These are phyloP conservation scores for Colletotrichum noveboracense DNA, from an alignment of 2,329 filamentous ascomycete species.

Conservation along the genomic window DNA sequence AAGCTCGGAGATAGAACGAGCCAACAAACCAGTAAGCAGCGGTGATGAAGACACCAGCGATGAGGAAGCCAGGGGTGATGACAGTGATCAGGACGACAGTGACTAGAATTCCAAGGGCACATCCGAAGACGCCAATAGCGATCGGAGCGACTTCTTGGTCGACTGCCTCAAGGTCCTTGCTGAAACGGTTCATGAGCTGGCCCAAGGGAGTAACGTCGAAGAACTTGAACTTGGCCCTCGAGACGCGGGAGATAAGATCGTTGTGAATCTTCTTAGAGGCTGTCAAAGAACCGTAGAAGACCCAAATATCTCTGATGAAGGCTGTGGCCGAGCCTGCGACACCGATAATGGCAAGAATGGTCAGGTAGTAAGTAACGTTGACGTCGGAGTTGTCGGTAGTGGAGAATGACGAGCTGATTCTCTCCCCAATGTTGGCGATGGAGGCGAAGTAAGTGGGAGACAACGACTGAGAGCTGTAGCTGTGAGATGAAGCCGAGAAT, in stretches of 20 bases:
- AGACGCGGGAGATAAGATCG: conserved; percentile 77
- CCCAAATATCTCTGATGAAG: conserved; percentile 80
- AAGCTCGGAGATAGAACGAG: conserved; percentile 87
- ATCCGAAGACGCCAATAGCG: conserved; percentile 78
- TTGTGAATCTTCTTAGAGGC: conserved; percentile 87
- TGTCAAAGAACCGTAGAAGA: conserved; percentile 90
- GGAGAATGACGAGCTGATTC: conserved; percentile 35
- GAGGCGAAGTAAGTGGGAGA: conserved; percentile 45
- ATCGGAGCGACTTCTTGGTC: conserved; percentile 96
- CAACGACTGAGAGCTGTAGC: conserved; percentile 36
- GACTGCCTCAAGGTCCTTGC: conserved; percentile 92
- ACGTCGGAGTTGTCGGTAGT: conserved; percentile 58
- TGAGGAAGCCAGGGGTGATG: conserved; percentile 89
- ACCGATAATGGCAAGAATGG: conserved; percentile 82
- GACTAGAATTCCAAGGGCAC: conserved; percentile 72
- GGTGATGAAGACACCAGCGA: conserved; percentile 86
- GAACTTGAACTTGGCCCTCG: conserved; percentile 93
- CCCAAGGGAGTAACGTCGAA: conserved; percentile 96
- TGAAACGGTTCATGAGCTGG: conserved; percentile 98
- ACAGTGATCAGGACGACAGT: conserved; percentile 86
- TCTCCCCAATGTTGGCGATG: conserved; percentile 41
- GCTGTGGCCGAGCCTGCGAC: conserved; percentile 80
- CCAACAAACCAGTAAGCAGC: conserved; percentile 83
- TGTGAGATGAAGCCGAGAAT: conserved; percentile 40
- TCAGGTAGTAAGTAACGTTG: conserved; percentile 83